Evolutionary conservation across 208 protist species (phyloP).

Genomic region (Crithidia expoeki): DNA sequence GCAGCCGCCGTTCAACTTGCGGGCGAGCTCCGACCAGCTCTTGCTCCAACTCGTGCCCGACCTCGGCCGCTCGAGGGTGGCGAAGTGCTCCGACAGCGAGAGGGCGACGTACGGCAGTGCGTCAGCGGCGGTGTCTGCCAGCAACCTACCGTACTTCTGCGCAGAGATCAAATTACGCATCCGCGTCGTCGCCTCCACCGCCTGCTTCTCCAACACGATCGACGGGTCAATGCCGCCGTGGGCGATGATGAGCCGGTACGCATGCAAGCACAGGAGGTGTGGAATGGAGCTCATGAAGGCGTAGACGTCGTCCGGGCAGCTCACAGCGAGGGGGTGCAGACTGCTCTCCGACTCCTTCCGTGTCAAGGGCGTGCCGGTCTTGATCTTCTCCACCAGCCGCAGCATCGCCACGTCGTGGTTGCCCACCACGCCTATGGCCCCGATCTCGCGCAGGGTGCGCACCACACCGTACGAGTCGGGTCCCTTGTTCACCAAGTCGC

Average conservation of each 20-base stretch:
- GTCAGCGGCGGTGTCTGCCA: neutral
- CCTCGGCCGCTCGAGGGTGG: slow-evolving; percentile 35
- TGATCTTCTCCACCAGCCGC: slow-evolving; percentile 41
- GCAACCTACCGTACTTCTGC: slow-evolving; percentile 14
- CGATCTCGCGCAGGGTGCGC: slow-evolving; percentile 48
- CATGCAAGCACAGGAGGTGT: slow-evolving; percentile 68
- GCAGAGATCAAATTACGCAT: slow-evolving; percentile 59
- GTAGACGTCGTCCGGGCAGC: slow-evolving; percentile 53
- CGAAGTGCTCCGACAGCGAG: slow-evolving; percentile 36
- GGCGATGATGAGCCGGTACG: slow-evolving; percentile 61
- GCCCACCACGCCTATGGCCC: slow-evolving; percentile 68
- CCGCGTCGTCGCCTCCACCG: slow-evolving; percentile 39
- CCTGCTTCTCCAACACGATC: slow-evolving; percentile 48
- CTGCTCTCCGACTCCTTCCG: slow-evolving; percentile 43
- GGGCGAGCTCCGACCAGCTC: slow-evolving; percentile 45
- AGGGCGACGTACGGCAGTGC: slow-evolving; percentile 25
- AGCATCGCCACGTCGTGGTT: slow-evolving; percentile 84
- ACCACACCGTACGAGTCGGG: slow-evolving; percentile 75
- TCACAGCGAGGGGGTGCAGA: slow-evolving; percentile 47
- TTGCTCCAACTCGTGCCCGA: slow-evolving; percentile 50
- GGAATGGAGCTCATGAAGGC: slow-evolving; percentile 59
- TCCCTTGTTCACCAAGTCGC: slow-evolving; percentile 88
- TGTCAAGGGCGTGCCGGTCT: slow-evolving; percentile 11
- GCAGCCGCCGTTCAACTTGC: slow-evolving; percentile 6
- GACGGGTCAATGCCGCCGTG: slow-evolving; percentile 76